Evolutionary conservation across 1,284 basidiomycete species (phyloP), one percentile per base, ranked within the genome.

Genomic region (Ustilago lituana): DNA sequence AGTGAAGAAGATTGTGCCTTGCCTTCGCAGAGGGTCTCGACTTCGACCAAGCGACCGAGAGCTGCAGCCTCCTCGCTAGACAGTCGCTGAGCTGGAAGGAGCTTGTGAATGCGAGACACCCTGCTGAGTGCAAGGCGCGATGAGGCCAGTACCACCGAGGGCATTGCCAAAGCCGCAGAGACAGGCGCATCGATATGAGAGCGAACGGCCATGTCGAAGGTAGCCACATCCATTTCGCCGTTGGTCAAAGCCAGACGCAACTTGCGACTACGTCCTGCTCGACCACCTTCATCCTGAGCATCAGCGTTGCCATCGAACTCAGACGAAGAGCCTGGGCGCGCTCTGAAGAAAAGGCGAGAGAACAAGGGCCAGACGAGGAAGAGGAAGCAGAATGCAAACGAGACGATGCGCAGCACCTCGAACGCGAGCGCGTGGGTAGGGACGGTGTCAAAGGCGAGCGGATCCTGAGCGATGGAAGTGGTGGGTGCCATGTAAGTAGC

Each of bases 351-450:
- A 44, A 66, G 24, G 17, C 51, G 45, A 1, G 69, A 39, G 10
- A 77, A 41, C 19, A 70, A 23, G 1, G 76, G 69, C 73, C 59
- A 70, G 20, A 74, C 43, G 32, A 77, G 47, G 46, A 73, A 69
- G 31, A 68, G 37, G 43, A 76, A 62, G 43, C 52, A 58, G n/a
- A 63, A 46, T 0, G 61, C 45, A 11, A 80, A 64, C 26, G 73
- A 65, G 7, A 56, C 46, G 22, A 62, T 46, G 17, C 76, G 76
- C 35, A 76, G 20, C 33, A 79, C 49, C 50, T 79, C 79, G 22
- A 78, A 57, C 12, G 70, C 49, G 8, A 80, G 66, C 7, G 58
- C 48, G 38, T 67, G 66, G n/a, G 69, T 56, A 6, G 79, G 78
- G 5, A 79, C 60, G 32, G 55, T 47, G 44, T 77, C 74, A 35